Base-by-base conservation (phyloP, 2,329 filamentous ascomycete species). In the Colletotrichum sp. region DNA sequence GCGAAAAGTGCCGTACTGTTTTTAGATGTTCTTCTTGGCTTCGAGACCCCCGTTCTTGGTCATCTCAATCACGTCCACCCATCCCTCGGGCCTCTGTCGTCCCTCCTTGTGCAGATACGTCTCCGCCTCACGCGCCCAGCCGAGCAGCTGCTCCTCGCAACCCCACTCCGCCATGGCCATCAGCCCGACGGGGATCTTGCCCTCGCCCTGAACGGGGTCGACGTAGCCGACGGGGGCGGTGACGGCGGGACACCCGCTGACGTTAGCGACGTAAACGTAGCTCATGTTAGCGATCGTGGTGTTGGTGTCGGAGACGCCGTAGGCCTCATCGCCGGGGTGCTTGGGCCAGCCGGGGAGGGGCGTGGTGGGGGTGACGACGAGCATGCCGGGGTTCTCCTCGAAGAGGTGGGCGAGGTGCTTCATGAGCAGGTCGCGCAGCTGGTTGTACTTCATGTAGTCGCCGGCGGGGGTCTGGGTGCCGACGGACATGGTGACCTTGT, bases 211-310 rank as follows among this genome's bases (percentile, higher is more conserved):
- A 8, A 85, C 84, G 0, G 90, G 87, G 30, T 91, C 86, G 5
- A 87, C 89, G 84, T 96, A 98, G 1, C 95, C 96, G 13, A 94
- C 92, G 0, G 96, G 95, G 43, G 92, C 92, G 61, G 88, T 92
- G 15, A 97, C 90, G 2, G 94, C 92, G 1, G 96, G 96, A 65
- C 93, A 93, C 0, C 96, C 96, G 0, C 89, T 91, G 79, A 95
- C 93, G 84, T 98, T 98, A 8, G 96, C 94, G 43, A 98, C 84
- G 90, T 94, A 98, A 18, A 94, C 92, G 84, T 95, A 98, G 83
- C 93, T 91, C 95, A 98, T 98, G 81, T 91, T 94, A 30, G 90
- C 88, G n/a, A 98, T 86, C 18, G 91, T 93, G 76, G 86, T 88
- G 82, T 97, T 95, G 1, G 89, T 93, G 82, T 98, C 94, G 48